These are phyloP conservation scores for Periconia sp. DNA, from an alignment of 2,329 filamentous ascomycete species.

Conservation along the genomic window DNA sequence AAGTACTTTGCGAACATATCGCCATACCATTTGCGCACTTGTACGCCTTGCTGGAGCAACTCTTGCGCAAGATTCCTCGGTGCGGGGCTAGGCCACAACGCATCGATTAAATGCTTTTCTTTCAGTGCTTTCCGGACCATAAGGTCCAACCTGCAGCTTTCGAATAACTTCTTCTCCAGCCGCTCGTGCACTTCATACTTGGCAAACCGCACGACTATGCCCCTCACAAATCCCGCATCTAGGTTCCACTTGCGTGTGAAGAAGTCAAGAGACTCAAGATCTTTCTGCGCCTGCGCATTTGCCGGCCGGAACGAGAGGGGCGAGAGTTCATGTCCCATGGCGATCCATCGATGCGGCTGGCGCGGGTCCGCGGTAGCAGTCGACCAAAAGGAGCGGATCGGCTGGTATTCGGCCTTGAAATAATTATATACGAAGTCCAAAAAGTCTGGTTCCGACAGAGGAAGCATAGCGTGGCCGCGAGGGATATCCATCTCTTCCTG, in stretches of 20 bases:
- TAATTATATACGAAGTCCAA: constrained; percentile 45
- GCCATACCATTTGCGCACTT: constrained; percentile 43
- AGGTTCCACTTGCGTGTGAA: constrained; percentile 39
- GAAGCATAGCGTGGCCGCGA: constrained; percentile 36
- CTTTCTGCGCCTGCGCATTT: constrained; percentile 45
- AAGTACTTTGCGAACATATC: constrained; percentile 49
- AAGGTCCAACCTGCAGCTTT: constrained; percentile 38
- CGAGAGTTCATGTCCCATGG: constrained; percentile 42
- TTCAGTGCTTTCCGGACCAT: constrained; percentile 46
- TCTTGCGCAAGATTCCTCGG: constrained; percentile 33
- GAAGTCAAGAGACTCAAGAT: constrained; percentile 41
- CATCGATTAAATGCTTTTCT: constrained; percentile 45
- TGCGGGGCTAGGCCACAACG: constrained; percentile 41
- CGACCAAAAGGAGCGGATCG: constrained; percentile 43
- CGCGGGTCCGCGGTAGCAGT: constrained; percentile 42
- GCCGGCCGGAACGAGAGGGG: constrained; percentile 38
- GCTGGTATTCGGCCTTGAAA: constrained; percentile 46
- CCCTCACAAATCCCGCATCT: constrained; percentile 37
- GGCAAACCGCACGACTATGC: constrained; percentile 40
- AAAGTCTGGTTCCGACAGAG: constrained; percentile 41
- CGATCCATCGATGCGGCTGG: constrained; percentile 36
- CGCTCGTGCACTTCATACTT: constrained; percentile 44
- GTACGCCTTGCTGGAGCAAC: constrained; percentile 38
- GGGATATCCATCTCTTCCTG: constrained; percentile 38
- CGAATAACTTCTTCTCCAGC: constrained; percentile 45